These are phyloP conservation scores for Funneliformis mosseae DNA, from an alignment of 192 early-diverging fungal species.

Conservation along the genomic window DNA sequence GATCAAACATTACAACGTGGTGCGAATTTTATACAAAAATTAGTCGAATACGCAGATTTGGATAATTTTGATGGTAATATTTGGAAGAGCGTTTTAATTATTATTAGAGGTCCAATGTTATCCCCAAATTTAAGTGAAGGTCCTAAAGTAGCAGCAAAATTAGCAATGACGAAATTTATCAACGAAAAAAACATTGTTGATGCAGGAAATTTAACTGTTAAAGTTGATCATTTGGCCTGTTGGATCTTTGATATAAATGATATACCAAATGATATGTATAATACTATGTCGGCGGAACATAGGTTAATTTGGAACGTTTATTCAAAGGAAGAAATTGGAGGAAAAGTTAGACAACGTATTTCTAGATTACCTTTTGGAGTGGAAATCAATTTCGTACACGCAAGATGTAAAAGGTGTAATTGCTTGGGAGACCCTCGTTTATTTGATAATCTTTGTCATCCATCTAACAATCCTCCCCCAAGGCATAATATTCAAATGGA, in stretches of 20 bases:
- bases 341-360: not conserved
- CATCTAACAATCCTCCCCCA: not conserved
- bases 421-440: not conserved
- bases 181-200: conserved; percentile 4
- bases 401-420: not conserved
- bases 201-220: not conserved
- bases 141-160: not conserved
- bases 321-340: not conserved
- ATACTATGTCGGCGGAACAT: not conserved
- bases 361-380: not conserved
- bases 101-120: conserved; percentile 6
- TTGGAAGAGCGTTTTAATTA: not conserved
- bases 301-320: conserved; percentile 6
- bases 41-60: not conserved
- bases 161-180: not conserved
- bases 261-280: not conserved
- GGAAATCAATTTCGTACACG: not conserved
- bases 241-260: not conserved
- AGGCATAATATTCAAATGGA: not conserved
- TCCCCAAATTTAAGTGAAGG: not conserved
- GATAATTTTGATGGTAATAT: not conserved
- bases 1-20: conserved; percentile 10
- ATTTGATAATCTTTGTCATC: not conserved
- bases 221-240: not conserved
- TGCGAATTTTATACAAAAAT: conserved; percentile 8